Percentiles rank a stretch among this genome's conserved stretches.
Conservation (phyloP, 1,284 basidiomycete species). For the Rhodotorula sp. region DNA sequence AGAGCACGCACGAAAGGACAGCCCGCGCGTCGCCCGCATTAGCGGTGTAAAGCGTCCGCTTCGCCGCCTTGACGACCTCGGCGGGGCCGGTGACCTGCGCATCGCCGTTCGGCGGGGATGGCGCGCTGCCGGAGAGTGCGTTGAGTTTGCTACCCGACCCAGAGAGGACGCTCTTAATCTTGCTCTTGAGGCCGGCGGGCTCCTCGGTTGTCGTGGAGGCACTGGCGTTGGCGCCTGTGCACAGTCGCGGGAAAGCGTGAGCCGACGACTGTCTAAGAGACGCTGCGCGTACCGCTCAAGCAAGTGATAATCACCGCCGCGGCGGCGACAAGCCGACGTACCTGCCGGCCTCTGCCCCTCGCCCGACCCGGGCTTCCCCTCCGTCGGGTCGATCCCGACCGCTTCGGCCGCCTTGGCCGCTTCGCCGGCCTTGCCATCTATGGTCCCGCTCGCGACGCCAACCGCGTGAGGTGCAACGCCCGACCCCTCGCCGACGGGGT, state of each 20-base stretch:
- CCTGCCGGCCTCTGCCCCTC: not conserved
- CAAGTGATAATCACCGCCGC: no score
- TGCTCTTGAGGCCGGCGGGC: not conserved
- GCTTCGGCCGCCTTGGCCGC: slow-evolving; percentile 25
- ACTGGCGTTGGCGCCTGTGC: not conserved
- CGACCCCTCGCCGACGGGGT: slow-evolving; percentile 43
- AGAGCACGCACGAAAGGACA: slow-evolving; percentile 59
- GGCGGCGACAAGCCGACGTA: not conserved
- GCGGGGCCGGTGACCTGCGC: slow-evolving; percentile 31
- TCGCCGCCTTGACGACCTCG: slow-evolving; percentile 36
- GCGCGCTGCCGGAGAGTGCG: not conserved
- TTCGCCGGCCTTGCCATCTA: slow-evolving; percentile 24
- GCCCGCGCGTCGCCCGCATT: slow-evolving; percentile 94
- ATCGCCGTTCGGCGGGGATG: slow-evolving; percentile 9
- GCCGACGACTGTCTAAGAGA: not conserved
- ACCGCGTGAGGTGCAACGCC: slow-evolving; percentile 30
- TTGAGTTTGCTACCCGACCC: slow-evolving; percentile 18
- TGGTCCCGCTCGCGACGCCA: not conserved
- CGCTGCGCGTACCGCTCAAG: not conserved
- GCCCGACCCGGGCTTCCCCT: slow-evolving; percentile 19
- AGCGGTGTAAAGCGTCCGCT: slow-evolving; percentile 88
- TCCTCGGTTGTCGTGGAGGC: not conserved
- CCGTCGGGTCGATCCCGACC: slow-evolving; percentile 22
- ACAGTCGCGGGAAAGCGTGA: not conserved
- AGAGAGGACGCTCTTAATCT: slow-evolving; percentile 29